Evolutionary conservation across 441 rosid species (phyloP).

Genomic region (Hura crepitans): DNA sequence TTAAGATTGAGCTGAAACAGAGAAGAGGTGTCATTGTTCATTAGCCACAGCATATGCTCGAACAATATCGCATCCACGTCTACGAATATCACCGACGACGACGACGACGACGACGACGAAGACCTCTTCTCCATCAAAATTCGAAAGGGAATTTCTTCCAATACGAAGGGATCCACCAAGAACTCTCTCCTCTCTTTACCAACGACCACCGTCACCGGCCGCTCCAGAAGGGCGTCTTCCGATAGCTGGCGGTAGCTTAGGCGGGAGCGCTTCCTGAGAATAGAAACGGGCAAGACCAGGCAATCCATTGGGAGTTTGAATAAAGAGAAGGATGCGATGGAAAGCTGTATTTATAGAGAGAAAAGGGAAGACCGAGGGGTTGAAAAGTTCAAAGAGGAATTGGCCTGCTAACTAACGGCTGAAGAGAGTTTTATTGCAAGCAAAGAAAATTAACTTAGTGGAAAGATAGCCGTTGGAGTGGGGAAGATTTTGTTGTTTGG

Average conservation of each 20-base stretch:
- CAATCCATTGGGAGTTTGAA: conserved; percentile 48
- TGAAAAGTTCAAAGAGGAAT: conserved; percentile 30
- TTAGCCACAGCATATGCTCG: conserved; percentile 85
- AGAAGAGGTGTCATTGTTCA: conserved; percentile 60
- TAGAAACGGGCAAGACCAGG: conserved; percentile 51
- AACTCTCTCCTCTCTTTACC: conserved; percentile 73
- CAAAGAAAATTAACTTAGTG: background rate
- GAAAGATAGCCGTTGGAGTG: conserved; percentile 14
- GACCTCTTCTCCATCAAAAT: conserved; percentile 40
- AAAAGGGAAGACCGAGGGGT: background rate
- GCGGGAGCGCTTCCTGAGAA: conserved; percentile 40
- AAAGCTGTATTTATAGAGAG: too few species aligned
- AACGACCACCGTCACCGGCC: conserved; percentile 55
- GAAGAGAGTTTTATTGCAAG: conserved; percentile 13
- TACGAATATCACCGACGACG: conserved; percentile 35
- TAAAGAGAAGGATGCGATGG: too few species aligned
- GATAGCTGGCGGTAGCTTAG: conserved; percentile 41
- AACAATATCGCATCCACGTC: conserved; percentile 72
- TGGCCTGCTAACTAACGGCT: conserved; percentile 41
- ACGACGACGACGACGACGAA: background rate
- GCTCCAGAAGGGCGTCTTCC: conserved; percentile 25
- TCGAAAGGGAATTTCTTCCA: conserved; percentile 63
- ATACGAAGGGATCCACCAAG: conserved; percentile 52
- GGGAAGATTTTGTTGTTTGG: background rate
- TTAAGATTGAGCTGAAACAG: conserved; percentile 59